phyloP scores from a whole-genome alignment of 805 yeast genomes.

The Metschnikowia noctiluminum region DNA sequence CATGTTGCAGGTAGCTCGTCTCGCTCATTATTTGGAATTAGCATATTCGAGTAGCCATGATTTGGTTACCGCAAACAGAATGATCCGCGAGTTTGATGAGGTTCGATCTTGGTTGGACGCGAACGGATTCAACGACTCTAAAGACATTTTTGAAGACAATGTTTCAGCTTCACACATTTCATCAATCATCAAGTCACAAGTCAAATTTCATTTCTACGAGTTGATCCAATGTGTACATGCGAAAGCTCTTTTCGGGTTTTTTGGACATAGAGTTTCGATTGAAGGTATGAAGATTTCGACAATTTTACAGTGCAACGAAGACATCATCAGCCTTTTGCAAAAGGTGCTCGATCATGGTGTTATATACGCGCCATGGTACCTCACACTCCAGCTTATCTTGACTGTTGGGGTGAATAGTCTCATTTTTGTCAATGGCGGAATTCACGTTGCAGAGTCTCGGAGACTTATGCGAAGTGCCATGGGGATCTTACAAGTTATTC shows the following conservation, averaged over 20 bases:
- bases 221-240: conserved; percentile 35
- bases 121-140: conserved; percentile 31
- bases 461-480: conserved; percentile 24
- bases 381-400: conserved; percentile 42
- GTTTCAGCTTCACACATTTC: conserved; percentile 8
- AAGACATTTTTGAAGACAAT: conserved; percentile 9
- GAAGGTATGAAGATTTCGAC: conserved; percentile 30
- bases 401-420: conserved; percentile 42
- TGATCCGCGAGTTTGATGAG: conserved; percentile 29
- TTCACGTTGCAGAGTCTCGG: conserved; percentile 23
- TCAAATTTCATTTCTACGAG: conserved; percentile 39
- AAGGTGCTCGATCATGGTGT: conserved; percentile 26
- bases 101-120: conserved; percentile 32
- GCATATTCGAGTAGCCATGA: conserved; percentile 25
- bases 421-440: conserved; percentile 44
- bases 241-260: conserved; percentile 26
- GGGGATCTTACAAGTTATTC: conserved; percentile 21
- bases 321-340: conserved; percentile 28
- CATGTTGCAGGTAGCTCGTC: conserved; percentile 41
- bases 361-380: conserved; percentile 51
- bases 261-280: conserved; percentile 31
- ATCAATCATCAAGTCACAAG: conserved; percentile 31
- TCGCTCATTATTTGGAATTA: conserved; percentile 36
- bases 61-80: conserved; percentile 27
- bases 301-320: conserved; percentile 28